Evolutionary conservation across 495 filamentous ascomycete genomes (phyloP), one percentile per base, ranked within the genome.

Genomic region (Staphylotrichum tortipilum): DNA sequence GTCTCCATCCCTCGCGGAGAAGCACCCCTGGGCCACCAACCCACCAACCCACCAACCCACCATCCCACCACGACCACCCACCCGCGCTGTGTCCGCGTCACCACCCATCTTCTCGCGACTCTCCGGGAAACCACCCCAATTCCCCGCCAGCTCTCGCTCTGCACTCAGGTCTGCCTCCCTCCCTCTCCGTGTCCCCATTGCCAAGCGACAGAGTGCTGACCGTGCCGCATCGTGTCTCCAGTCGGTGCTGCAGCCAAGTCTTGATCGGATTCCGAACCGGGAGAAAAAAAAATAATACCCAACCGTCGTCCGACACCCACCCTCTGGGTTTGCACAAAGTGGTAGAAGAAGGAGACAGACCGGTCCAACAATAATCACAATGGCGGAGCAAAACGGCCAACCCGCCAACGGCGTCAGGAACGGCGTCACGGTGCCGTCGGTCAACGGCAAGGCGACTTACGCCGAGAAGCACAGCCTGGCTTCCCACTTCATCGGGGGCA

Each of bases 401-500:
- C 62, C 68, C 54, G 59, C 56, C 37, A 48, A 47, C 44, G 62
- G 62, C 59, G 59, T 23, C 40, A 52, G 55, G 57, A 58, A 55
- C 37, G 55, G 54, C 34, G 52, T 57, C 18, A 66, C 67, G 18
- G 71, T 72, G 9, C 72, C 76, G n/a, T 50, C 69, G 29, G 35
- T 56, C 24, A 79, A 77, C 52, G 75, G 74, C 64, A 69, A 64
- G 47, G 63, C 59, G 63, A 80, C 80, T 12, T 81, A 82, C 53
- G 81, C 88, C 44, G 82, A 86, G 39, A 88, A 86, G 67, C 77
- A 85, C 71, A 82, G 87, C 56, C 60, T 99, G 24, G 78, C 88
- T 22, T 74, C 85, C 67, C 92, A 99, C 74, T 99, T 96, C 69
- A 91, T 97, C 65, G 92, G 92, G 56, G 89, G 91, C 36, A 95